Evolutionary conservation across 805 yeast species (phyloP).

Genomic region (Saccharomycopsis babjevae): DNA sequence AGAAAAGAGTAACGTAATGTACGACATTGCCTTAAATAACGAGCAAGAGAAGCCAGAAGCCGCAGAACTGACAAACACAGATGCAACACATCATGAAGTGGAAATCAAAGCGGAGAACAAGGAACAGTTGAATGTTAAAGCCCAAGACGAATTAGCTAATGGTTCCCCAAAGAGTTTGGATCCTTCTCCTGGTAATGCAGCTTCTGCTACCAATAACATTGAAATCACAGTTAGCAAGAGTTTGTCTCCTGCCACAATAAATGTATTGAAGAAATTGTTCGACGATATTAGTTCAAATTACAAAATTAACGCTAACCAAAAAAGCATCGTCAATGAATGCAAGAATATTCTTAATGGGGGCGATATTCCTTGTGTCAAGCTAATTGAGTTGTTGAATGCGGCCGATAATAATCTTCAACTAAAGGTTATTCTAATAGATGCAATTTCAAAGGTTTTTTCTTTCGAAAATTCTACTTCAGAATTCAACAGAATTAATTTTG

Average conservation of each 20-base stretch:
- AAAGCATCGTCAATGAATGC: slow-evolving; percentile 6
- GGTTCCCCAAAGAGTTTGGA: neutral
- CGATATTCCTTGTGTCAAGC: slow-evolving; percentile 8
- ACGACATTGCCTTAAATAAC: neutral
- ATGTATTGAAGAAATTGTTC: slow-evolving; percentile 12
- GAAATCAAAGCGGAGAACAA: neutral
- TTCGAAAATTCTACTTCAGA: slow-evolving; percentile 13
- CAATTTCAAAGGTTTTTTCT: slow-evolving; percentile 15
- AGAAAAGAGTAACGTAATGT: neutral
- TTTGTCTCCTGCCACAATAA: slow-evolving; percentile 11
- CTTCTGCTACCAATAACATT: neutral
- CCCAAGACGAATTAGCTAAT: neutral
- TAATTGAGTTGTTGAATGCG: slow-evolving; percentile 7
- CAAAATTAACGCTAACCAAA: slow-evolving; percentile 10
- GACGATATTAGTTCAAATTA: slow-evolving; percentile 7
- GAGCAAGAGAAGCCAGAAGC: neutral
- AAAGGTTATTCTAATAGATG: slow-evolving; percentile 14
- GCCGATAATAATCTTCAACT: slow-evolving; percentile 10
- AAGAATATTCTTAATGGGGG: neutral
- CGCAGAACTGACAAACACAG: neutral
- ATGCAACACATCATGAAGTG: neutral
- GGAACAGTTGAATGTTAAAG: neutral
- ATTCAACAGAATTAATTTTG: slow-evolving; percentile 9
- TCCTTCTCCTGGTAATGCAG: neutral
- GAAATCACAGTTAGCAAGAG: slow-evolving; percentile 2